phyloP scores from a whole-genome alignment of 768 basidiomycete genomes.

The Serendipita sp. region DNA sequence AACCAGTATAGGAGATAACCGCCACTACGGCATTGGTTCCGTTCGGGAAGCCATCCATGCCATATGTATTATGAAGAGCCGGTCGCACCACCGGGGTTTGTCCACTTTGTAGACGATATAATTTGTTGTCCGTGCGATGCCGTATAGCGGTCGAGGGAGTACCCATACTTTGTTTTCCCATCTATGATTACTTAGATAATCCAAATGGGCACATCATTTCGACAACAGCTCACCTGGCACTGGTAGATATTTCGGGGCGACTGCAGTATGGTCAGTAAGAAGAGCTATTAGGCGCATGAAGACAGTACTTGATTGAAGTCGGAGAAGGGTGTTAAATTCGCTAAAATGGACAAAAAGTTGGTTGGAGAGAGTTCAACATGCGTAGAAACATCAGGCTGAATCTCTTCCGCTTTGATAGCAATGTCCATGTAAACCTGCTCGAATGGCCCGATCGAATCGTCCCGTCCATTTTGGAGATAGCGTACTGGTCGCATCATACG shows the following conservation, averaged over 20 bases:
- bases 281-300: background rate
- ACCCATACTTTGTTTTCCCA: slow-evolving; percentile 99
- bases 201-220: no score
- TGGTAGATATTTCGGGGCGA: slow-evolving; percentile 87
- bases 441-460: slow-evolving; percentile 88
- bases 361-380: slow-evolving; percentile 93
- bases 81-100: slow-evolving; percentile 94
- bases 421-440: slow-evolving; percentile 99
- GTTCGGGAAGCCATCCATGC: slow-evolving; percentile 97
- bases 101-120: slow-evolving; percentile 88
- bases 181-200: no score
- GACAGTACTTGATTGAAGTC: slow-evolving; percentile 88
- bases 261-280: slow-evolving; percentile 23
- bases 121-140: slow-evolving; percentile 95
- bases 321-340: slow-evolving; percentile 96
- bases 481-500: slow-evolving; percentile 99
- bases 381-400: slow-evolving; percentile 57
- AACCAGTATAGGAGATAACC: slow-evolving; percentile 99
- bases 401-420: slow-evolving; percentile 77
- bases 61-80: slow-evolving; percentile 79
- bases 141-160: slow-evolving; percentile 85
- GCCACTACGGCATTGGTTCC: slow-evolving; percentile 97
- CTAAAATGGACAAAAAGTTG: slow-evolving; percentile 89
- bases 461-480: slow-evolving; percentile 66
- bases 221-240: no score